Evolutionary conservation across 2,329 filamentous ascomycete genomes (phyloP), one percentile per base, ranked within the genome.

Genomic region (Thermomyces lanuginosus): DNA sequence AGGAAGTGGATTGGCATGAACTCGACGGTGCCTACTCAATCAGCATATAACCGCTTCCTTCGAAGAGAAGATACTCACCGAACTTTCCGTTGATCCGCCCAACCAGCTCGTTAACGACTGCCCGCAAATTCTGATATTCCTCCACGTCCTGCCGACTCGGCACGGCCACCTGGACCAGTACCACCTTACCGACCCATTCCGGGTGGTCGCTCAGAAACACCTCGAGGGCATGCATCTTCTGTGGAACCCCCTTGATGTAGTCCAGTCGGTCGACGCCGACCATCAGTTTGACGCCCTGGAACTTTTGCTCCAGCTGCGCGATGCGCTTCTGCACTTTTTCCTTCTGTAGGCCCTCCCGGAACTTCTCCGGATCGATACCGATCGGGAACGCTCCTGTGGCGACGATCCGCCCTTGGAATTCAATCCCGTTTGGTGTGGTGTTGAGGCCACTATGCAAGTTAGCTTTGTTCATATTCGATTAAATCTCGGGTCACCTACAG

Each of bases 1-100:
- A 93, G 73, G 60, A 92, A 93, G 56, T 93, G 84, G 42, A 93
- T 92, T 1, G 84, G 86, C 77, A 91, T 92, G 59, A 92, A 93
- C 53, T 92, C 84, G 45, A 93, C 76, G 16, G 82, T 92, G 49
- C 84, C 63, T 66, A 32, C 33, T 3, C 14, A 19, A 18, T 13
- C 21, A 24, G 11, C 12, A 9, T 10, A 10, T 28, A 10, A 11
- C 7, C 10, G 10, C 14, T 13, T 21, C 11, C 4, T 14, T 13
- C 16, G 15, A 13, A 12, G 10, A 17, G 9, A 11, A 7, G 9
- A 18, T 21, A 40, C 56, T 29, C 48, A 65, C 63, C 84, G 44
- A 93, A 93, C 49, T 78, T 82, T 46, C 84, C 86, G 48, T 93
- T 93, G 61, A 93, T 93, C 37, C 84, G 70, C 13, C 86, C 84